Conservation (phyloP, 352 stramenopile genomes). For the Pythium utonaiense region DNA sequence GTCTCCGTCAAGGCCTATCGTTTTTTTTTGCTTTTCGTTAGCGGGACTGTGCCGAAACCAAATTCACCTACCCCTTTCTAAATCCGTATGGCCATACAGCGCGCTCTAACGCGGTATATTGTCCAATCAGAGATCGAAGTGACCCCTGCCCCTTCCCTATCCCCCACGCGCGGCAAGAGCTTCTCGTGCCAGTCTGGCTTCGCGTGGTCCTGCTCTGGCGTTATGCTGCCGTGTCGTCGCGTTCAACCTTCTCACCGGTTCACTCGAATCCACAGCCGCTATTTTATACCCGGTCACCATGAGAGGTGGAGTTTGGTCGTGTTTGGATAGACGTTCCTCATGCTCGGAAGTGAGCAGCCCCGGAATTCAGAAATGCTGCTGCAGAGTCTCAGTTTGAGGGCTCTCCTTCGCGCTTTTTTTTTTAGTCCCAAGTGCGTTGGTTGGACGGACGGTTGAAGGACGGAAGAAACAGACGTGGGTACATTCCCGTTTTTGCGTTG, state of each 20-base stretch:
- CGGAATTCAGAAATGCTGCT: too few species aligned
- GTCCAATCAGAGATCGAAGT: background rate
- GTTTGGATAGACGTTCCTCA: too few species aligned
- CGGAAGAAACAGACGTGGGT: background rate
- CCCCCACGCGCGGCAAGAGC: background rate
- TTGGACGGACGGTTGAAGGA: too few species aligned
- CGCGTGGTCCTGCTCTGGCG: background rate
- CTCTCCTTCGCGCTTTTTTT: too few species aligned
- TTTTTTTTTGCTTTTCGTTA: background rate
- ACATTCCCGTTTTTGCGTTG: too few species aligned
- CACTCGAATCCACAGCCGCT: too few species aligned
- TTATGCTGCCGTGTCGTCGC: background rate
- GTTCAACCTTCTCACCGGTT: too few species aligned
- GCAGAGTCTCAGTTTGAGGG: background rate
- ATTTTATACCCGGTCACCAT: too few species aligned
- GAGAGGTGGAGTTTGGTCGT: too few species aligned
- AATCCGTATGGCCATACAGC: constrained; percentile 1
- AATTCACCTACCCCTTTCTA: background rate
- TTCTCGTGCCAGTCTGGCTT: background rate
- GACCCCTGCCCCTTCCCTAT: background rate
- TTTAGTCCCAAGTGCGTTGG: too few species aligned
- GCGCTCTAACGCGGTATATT: background rate
- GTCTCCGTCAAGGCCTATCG: constrained; percentile 2
- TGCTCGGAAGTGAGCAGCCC: too few species aligned
- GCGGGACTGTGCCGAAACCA: background rate